Base-by-base conservation (phyloP, 306 rosid genomes). In the Cucurbita argyrosperma region DNA sequence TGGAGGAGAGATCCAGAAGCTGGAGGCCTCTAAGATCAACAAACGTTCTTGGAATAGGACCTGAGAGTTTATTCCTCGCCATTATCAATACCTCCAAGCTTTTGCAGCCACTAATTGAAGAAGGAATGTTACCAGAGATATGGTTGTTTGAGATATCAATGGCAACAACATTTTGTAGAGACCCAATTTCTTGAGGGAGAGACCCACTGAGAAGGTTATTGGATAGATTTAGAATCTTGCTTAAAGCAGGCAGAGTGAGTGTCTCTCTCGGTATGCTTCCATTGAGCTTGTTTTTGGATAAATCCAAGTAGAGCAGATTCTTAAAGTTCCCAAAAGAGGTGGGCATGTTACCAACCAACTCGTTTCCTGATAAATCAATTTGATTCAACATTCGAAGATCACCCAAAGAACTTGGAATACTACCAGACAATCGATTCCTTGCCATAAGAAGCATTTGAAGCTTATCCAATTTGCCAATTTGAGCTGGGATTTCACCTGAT, bases 1-100 rank as follows among this genome's bases (percentile, higher is more conserved):
- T 91, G 42, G 89, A 84, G 71, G 92, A 91, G 4, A 91, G 82
- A 66, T 91, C 97, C 72, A 91, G 78, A 74, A 66, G 78, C 49
- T 74, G 89, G 53, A 91, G 85, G 21, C 83, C 92, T 89, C 54
- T 91, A 40, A 91, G 5, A 9, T 87, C 83, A 23, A 78, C 83
- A 42, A 91, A 46, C 74, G 46, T 5, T 37, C 47, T 57, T 3
- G 97, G 97, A 72, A 91, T 86, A 7, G 83, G 78, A 58, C 97
- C 97, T 7, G 90, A 86, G 53, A 91, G 71, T 78, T 54, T 67
- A 64, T 91, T 91, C 47, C 72, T 52, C 1, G 85, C 75, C 85
- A 91, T 70, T 60, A 75, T 66, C 73, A 91, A 64, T 16, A 54
- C 45, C 76, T 84, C 91, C 74, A 91, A 81, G 81, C 96, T 89